Evolutionary conservation across 202 grass and related monocot species (phyloP).

Genomic region (Alloteropsis angusta): DNA sequence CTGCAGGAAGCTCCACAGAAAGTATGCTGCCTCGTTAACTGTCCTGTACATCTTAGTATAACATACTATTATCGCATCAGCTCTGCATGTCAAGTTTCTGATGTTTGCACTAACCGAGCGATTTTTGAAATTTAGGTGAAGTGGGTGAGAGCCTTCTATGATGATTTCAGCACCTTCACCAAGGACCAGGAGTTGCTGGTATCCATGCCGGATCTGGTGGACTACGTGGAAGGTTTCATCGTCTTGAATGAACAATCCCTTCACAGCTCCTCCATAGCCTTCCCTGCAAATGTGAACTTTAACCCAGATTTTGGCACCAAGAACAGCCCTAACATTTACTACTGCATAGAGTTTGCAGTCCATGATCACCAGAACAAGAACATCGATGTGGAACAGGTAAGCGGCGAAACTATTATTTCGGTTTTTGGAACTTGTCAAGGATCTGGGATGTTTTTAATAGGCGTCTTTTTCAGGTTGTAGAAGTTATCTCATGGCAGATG

Average conservation of each 20-base stretch:
- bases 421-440: neutral
- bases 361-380: conserved; percentile 52
- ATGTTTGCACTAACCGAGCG: conserved; percentile 5
- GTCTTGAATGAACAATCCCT: conserved; percentile 71
- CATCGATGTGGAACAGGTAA: conserved; percentile 53
- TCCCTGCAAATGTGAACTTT: conserved; percentile 62
- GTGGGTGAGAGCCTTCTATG: conserved; percentile 95
- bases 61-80: conserved; percentile 10
- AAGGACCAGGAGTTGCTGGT: conserved; percentile 73
- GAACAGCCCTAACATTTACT: conserved; percentile 58
- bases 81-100: conserved; percentile 2
- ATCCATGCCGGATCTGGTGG: conserved; percentile 70
- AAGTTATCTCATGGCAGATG: conserved; percentile 62
- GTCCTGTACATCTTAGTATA: neutral
- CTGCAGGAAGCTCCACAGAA: conserved; percentile 83
- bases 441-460: conserved; percentile 5
- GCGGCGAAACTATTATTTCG: neutral
- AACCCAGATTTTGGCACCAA: conserved; percentile 54
- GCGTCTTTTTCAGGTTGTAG: conserved; percentile 44
- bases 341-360: conserved; percentile 83
- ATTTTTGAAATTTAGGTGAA: conserved; percentile 45
- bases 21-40: conserved; percentile 36
- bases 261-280: conserved; percentile 72
- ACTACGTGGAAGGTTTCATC: conserved; percentile 93
- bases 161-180: conserved; percentile 76